Evolutionary conservation across 371 early-diverging fungal species (phyloP).

Genomic region (Modicella reniformis): DNA sequence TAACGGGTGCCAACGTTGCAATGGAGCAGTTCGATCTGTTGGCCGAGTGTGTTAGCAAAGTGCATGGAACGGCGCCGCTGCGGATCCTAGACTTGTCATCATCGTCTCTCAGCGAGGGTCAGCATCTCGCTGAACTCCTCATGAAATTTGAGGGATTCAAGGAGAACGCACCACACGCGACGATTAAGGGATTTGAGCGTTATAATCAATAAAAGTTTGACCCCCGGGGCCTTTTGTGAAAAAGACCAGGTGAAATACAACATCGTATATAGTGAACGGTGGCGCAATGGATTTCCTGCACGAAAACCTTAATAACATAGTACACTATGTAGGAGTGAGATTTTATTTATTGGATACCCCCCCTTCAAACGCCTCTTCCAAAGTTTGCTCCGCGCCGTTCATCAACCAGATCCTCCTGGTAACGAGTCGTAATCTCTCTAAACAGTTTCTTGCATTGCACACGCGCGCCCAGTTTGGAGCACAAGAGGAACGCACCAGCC

Average conservation of each 20-base stretch:
- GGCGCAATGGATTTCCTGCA: no score
- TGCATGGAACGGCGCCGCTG: neutral
- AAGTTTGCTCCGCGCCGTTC: slow-evolving; percentile 28
- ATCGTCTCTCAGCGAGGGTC: neutral
- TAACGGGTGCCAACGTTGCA: slow-evolving; percentile 5
- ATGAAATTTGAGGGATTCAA: neutral
- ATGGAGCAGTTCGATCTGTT: neutral
- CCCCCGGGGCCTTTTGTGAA: no score
- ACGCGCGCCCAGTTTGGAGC: slow-evolving; percentile 82
- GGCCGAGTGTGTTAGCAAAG: neutral
- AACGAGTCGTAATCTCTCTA: slow-evolving; percentile 57
- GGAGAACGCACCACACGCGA: neutral
- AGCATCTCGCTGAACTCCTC: neutral
- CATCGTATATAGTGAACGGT: no score
- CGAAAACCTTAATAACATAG: no score
- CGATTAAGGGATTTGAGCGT: neutral
- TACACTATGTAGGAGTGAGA: no score
- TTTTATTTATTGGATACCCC: no score
- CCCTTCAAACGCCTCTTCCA: slow-evolving; percentile 23
- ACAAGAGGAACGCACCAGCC: slow-evolving; percentile 92
- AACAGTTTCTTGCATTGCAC: slow-evolving; percentile 79
- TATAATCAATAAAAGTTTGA: no score
- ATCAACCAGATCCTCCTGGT: slow-evolving; percentile 29
- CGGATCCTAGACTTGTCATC: neutral
- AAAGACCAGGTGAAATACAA: no score